phyloP scores from a whole-genome alignment of 1,139 yeast species.

The Yamadazyma triangularis region DNA sequence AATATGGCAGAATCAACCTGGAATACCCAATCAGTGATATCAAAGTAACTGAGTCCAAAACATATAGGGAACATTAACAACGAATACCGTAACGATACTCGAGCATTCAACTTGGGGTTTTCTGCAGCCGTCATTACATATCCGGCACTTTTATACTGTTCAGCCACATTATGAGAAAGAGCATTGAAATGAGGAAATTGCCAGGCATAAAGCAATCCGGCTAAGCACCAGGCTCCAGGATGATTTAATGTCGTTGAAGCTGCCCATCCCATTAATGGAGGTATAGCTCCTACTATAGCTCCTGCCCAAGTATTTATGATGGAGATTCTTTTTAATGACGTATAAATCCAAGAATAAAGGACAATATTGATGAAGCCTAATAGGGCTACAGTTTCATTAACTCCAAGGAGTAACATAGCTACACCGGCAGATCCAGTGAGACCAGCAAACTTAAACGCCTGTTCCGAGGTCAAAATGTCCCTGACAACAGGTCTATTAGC shows the following conservation, averaged over 20 bases:
- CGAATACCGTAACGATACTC: constrained; percentile 89
- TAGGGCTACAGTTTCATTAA: constrained; percentile 76
- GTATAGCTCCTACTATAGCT: constrained; percentile 95
- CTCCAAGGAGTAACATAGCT: constrained; percentile 67
- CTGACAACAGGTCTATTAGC: constrained; percentile 87
- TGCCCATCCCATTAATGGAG: constrained; percentile 99
- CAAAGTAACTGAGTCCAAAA: constrained; percentile 72
- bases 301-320: constrained; percentile 98
- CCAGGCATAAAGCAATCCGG: constrained; percentile 91
- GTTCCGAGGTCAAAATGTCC: constrained; percentile 67
- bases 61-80: constrained; percentile 90
- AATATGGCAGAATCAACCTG: constrained; percentile 74
- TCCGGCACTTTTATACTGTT: constrained; percentile 88
- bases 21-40: constrained; percentile 79
- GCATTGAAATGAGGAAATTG: constrained; percentile 98
- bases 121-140: constrained; percentile 95
- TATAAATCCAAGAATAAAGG: constrained; percentile 84
- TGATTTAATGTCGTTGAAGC: constrained; percentile 77
- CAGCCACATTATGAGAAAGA: constrained; percentile 79
- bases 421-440: constrained; percentile 70
- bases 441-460: constrained; percentile 80
- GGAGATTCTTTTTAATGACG: constrained; percentile 80
- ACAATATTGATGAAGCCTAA: constrained; percentile 76
- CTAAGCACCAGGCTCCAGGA: constrained; percentile 95
- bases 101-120: constrained; percentile 85